These are phyloP conservation scores for Fusarium torulosum DNA, from an alignment of 2,329 filamentous ascomycete genomes.

Conservation along the genomic window DNA sequence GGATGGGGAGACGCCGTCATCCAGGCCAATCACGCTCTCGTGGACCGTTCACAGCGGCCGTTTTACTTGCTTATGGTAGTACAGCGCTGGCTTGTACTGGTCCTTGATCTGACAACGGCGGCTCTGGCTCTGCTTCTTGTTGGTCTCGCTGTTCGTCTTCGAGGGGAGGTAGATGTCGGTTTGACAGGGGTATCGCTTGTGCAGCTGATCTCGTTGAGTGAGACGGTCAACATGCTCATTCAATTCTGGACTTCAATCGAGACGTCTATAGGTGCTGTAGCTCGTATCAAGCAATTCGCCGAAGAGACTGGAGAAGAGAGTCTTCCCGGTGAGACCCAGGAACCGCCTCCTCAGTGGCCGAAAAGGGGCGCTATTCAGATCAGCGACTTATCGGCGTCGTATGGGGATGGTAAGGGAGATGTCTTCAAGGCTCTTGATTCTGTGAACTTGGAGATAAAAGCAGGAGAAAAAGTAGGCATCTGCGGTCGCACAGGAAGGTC, in stretches of 20 bases:
- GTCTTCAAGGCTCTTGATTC: conserved; percentile 39
- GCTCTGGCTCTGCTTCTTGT: conserved; percentile 62
- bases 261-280: conserved; percentile 54
- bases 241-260: conserved; percentile 56
- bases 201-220: conserved; percentile 51
- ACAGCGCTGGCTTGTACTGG: conserved; percentile 68
- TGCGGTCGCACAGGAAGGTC: conserved; percentile 62
- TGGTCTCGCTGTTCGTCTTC: conserved; percentile 57
- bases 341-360: conserved; percentile 50
- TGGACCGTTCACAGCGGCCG: conserved; percentile 67
- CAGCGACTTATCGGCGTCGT: conserved; percentile 47
- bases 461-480: conserved; percentile 64
- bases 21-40: conserved; percentile 59
- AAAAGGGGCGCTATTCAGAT: conserved; percentile 48
- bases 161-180: conserved; percentile 47
- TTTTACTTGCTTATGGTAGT: conserved; percentile 69
- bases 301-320: conserved; percentile 49
- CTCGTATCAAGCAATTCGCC: conserved; percentile 52
- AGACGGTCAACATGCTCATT: conserved; percentile 54
- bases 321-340: conserved; percentile 30
- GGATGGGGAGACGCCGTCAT: conserved; percentile 58
- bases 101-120: conserved; percentile 63
- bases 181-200: conserved; percentile 52
- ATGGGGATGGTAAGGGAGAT: conserved; percentile 28
- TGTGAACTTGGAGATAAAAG: conserved; percentile 42